Evolutionary conservation across 2,329 filamentous ascomycete genomes (phyloP).

Genomic region (Coniochaeta ligniaria): DNA sequence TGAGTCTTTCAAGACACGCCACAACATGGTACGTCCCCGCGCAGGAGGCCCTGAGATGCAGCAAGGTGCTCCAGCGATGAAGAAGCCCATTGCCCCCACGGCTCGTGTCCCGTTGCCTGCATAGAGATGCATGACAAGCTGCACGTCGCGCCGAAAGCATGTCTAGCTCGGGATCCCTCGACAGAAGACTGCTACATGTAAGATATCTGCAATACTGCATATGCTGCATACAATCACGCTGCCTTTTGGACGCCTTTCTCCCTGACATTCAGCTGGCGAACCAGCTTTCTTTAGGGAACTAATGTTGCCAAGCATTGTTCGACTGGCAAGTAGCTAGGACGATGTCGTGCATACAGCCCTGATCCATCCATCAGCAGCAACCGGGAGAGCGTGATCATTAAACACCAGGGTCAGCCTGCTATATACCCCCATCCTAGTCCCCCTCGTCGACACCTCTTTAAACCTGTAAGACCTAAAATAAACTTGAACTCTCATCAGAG

Average conservation of each 20-base stretch:
- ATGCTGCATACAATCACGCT: neutral
- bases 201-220: no score
- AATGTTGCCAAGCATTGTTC: neutral
- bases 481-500: neutral
- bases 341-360: neutral
- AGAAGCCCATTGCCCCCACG: neutral
- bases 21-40: no score
- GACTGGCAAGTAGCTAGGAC: neutral
- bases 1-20: no score
- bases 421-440: neutral
- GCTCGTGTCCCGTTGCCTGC: constrained; percentile 1
- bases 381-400: neutral
- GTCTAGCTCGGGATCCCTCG: neutral
- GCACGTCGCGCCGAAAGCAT: constrained; percentile 3
- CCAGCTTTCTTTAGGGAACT: neutral
- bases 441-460: neutral
- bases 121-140: constrained; percentile 6
- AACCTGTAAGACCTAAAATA: neutral
- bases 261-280: neutral
- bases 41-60: no score
- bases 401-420: neutral
- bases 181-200: neutral
- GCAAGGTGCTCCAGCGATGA: no score
- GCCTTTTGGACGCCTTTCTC: neutral
- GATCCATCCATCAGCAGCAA: neutral